Conservation (phyloP, 441 rosid genomes). For the Corymbia citriodora region DNA sequence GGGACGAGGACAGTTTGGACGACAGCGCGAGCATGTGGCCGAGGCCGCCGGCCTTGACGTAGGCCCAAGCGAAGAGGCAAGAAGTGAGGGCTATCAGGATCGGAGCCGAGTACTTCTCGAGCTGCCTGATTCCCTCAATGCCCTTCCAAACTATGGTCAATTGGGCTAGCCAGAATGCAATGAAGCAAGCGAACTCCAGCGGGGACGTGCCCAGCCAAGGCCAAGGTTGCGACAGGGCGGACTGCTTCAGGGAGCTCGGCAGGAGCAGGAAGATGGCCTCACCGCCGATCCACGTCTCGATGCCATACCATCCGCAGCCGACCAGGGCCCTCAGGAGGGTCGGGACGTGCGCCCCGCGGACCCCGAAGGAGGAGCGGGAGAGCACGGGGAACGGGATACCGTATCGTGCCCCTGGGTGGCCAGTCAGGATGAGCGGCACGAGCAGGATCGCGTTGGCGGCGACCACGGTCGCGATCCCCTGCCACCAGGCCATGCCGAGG, state of each 20-base stretch:
- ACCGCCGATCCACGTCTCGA: conserved; percentile 97
- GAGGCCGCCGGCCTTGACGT: conserved; percentile 70
- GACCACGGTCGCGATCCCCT: conserved; percentile 84
- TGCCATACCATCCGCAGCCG: conserved; percentile 97
- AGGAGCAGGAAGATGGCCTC: conserved; percentile 82
- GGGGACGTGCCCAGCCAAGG: conserved; percentile 90
- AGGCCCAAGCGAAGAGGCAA: conserved; percentile 69
- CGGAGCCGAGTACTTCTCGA: conserved; percentile 83
- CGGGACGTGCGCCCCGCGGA: conserved; percentile 83
- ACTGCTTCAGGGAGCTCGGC: conserved; percentile 40
- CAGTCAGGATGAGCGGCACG: conserved; percentile 65
- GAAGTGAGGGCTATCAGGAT: conserved; percentile 60
- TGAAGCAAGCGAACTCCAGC: conserved; percentile 73
- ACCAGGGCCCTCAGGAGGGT: conserved; percentile 83
- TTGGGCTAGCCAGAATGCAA: conserved; percentile 73
- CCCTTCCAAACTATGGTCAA: conserved; percentile 68
- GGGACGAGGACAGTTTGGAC: conserved; percentile 48
- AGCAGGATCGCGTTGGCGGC: conserved; percentile 66
- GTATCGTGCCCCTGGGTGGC: conserved; percentile 71
- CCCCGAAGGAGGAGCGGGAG: conserved; percentile 84
- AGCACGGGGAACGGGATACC: conserved; percentile 88
- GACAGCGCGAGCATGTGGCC: conserved; percentile 65
- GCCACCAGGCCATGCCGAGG: conserved; percentile 99
- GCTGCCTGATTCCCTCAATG: conserved; percentile 66
- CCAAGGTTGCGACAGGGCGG: conserved; percentile 31